Base-by-base conservation (phyloP, 257 asterid species). In the Solanum sparsipilum region DNA sequence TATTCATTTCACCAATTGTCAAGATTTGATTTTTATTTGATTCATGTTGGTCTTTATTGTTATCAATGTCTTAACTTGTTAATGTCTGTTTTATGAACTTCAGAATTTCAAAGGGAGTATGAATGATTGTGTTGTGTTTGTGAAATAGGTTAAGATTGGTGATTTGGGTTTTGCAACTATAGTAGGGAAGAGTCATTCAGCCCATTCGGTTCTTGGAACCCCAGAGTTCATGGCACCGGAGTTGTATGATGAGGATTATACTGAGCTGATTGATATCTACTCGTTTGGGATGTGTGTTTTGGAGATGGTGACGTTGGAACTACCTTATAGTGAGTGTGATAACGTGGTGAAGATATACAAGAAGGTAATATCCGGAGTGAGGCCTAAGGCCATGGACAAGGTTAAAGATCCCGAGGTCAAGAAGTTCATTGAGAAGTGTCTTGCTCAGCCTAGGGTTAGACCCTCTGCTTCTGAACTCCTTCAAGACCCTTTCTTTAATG, bases 201-300 rank as follows among this genome's bases (percentile, higher is more conserved):
- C 96, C 8, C 96, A 92, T 87, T 92, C 98, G 2, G 38, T 96
- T 35, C 91, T 96, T 27, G 98, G 98, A 86, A 94, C 98, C 34
- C 98, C 98, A 2, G 98, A 95, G 85, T 95, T 94, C 92, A 95
- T 94, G 97, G 98, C 98, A 44, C 98, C 97, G 0, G 98, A 95
- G 89, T 91, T 94, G 3, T 95, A 94, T 8, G 98, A 95, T 0
- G 98, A 95, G 91, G 87, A 95, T 44, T 95, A 95, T 11, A 95
- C 94, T 0, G 98, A 95, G 91, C 75, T 87, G 31, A 87, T 95
- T 0, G 98, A 95, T 41, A 94, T 95, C 82, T 95, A 94, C 73
- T 92, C 98, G 13, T 95, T 95, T 3, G 98, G 98, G 13, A 94
- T 94, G 98, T 95, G 98, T 89, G 87, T 95, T 91, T 95, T 95